Conservation (phyloP, 1,284 basidiomycete genomes). For the Cutaneotrichosporon cyanovorans region DNA sequence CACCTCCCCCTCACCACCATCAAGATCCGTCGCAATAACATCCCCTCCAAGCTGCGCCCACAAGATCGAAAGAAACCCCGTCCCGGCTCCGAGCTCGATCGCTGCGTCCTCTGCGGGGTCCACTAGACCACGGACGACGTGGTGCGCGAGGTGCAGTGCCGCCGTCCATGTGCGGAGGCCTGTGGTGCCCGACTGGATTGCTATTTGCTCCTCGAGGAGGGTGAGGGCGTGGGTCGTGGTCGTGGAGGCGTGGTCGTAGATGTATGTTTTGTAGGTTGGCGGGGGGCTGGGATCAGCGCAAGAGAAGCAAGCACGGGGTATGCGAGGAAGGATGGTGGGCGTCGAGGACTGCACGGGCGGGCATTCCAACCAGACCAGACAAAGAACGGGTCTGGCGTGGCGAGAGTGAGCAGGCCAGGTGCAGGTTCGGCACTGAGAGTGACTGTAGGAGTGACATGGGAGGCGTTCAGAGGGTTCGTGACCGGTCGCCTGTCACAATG, state of each 20-base stretch:
- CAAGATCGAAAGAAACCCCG: conserved; percentile 41
- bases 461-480: too few species aligned
- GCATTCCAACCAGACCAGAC: too few species aligned
- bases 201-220: conserved; percentile 44
- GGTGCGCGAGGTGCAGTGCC: conserved; percentile 32
- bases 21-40: conserved; percentile 62
- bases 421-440: too few species aligned
- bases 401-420: too few species aligned
- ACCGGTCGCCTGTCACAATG: too few species aligned
- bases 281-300: conserved; percentile 23
- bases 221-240: conserved; percentile 20
- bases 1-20: conserved; percentile 42
- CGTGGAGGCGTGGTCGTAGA: conserved; percentile 29
- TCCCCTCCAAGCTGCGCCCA: conserved; percentile 48
- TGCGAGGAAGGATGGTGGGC: too few species aligned
- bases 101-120: conserved; percentile 5
- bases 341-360: too few species aligned
- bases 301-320: not conserved
- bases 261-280: conserved; percentile 43
- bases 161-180: conserved; percentile 43
- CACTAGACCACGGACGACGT: conserved; percentile 24
- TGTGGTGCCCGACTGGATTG: conserved; percentile 45
- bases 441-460: too few species aligned
- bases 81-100: conserved; percentile 44
- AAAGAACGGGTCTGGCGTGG: too few species aligned